Conservation (phyloP, 2,329 filamentous ascomycete genomes). For the Hyphodiscus sp. region DNA sequence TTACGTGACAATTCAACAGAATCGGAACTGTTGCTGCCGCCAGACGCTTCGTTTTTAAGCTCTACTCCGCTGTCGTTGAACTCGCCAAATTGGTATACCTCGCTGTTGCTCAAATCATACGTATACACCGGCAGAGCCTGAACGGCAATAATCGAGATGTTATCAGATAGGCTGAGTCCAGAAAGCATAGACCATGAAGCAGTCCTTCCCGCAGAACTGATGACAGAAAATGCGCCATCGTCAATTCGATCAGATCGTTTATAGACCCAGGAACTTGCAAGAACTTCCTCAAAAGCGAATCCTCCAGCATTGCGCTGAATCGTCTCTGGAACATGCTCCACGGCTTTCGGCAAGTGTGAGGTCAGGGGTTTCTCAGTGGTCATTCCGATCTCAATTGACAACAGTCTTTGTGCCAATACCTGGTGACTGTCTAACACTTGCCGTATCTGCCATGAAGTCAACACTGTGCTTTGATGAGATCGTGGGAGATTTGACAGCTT, state of each 20-base stretch:
- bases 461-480: too few species aligned
- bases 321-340: neutral
- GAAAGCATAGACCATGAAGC: slow-evolving; percentile 11
- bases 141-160: slow-evolving; percentile 9
- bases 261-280: slow-evolving; percentile 9
- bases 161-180: slow-evolving; percentile 7
- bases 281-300: slow-evolving; percentile 6
- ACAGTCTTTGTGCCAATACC: slow-evolving; percentile 1
- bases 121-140: slow-evolving; percentile 4
- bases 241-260: neutral
- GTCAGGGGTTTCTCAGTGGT: neutral
- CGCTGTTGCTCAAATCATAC: slow-evolving; percentile 5
- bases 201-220: neutral
- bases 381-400: neutral
- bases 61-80: neutral
- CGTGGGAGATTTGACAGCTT: too few species aligned
- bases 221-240: neutral
- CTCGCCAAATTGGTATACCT: slow-evolving; percentile 39
- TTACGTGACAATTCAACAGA: too few species aligned
- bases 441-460: too few species aligned
- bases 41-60: neutral
- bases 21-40: too few species aligned
- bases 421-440: neutral
- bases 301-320: slow-evolving; percentile 1
- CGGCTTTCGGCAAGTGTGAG: neutral